phyloP scores from a whole-genome alignment of 2,329 filamentous ascomycete genomes.

The Lizonia empirigonia region DNA sequence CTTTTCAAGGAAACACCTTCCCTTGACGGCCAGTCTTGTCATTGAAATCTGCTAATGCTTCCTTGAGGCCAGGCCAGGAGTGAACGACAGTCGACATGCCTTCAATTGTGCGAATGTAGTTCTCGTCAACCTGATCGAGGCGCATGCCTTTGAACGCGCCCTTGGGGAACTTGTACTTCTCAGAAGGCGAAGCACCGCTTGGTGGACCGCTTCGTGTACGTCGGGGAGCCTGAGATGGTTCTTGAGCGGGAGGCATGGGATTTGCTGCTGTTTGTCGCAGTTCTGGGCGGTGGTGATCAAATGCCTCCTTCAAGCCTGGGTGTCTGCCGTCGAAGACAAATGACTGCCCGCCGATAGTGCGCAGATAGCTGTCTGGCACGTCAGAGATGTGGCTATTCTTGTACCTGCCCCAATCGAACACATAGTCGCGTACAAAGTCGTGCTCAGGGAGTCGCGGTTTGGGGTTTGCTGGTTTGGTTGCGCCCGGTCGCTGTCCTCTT shows the following conservation, averaged over 20 bases:
- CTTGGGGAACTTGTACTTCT: conserved; percentile 19
- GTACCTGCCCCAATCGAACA: conserved; percentile 28
- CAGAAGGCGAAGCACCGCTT: neutral
- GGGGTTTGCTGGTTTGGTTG: conserved; percentile 8
- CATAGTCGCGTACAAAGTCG: conserved; percentile 25
- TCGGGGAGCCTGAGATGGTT: conserved; percentile 9
- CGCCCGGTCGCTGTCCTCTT: conserved; percentile 19
- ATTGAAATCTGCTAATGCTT: conserved; percentile 27
- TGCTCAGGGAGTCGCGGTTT: conserved; percentile 15
- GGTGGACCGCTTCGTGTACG: conserved; percentile 1
- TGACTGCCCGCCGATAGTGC: conserved; percentile 31
- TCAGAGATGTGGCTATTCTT: conserved; percentile 25
- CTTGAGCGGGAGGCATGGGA: conserved; percentile 5
- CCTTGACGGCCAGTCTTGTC: conserved; percentile 27
- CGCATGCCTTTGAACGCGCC: conserved; percentile 20
- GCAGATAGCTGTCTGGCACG: conserved; percentile 29
- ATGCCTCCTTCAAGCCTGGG: conserved; percentile 28
- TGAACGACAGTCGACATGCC: conserved; percentile 23
- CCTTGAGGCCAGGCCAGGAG: conserved; percentile 27
- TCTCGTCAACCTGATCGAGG: conserved; percentile 25
- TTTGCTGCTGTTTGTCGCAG: conserved; percentile 16
- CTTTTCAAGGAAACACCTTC: neutral
- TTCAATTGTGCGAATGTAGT: conserved; percentile 29
- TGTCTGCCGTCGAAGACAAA: conserved; percentile 24
- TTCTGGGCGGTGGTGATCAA: conserved; percentile 31